phyloP scores from a whole-genome alignment of 2,329 filamentous ascomycete species.

The Penicillium sp. region DNA sequence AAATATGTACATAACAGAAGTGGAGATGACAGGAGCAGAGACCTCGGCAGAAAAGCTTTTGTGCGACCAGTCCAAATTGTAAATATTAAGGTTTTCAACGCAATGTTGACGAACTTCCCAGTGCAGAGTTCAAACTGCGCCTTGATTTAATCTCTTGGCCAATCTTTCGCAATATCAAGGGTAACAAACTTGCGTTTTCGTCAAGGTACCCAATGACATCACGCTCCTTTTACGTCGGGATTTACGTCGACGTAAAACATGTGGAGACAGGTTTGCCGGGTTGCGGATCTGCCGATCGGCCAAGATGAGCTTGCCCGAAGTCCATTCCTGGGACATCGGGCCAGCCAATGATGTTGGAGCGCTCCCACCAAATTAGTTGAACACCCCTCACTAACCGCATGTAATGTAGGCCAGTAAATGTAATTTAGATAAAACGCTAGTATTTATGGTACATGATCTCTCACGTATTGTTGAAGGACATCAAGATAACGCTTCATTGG shows the following conservation, averaged over 20 bases:
- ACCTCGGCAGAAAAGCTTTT: neutral
- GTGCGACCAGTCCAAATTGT: neutral
- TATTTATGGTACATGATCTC: too few relatives aligned
- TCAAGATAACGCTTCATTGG: too few relatives aligned
- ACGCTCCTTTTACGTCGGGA: neutral
- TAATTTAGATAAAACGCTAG: too few relatives aligned
- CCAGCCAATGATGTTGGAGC: constrained; percentile 7
- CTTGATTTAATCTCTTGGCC: constrained; percentile 1
- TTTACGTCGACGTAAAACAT: neutral
- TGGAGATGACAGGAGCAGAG: too few relatives aligned
- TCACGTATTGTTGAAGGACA: too few relatives aligned
- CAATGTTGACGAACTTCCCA: constrained; percentile 9
- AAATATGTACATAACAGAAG: too few relatives aligned
- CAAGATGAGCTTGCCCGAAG: neutral
- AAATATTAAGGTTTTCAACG: neutral
- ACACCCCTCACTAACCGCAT: too few relatives aligned
- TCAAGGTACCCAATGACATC: constrained; percentile 7
- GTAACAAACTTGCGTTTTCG: neutral
- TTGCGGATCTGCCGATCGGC: constrained; percentile 4
- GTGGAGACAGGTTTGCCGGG: neutral
- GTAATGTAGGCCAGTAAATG: too few relatives aligned
- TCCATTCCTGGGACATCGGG: constrained; percentile 4
- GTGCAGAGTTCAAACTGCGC: neutral
- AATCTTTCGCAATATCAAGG: neutral
- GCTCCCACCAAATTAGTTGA: too few relatives aligned